Conservation (phyloP, 495 filamentous ascomycete genomes). For the Parachaetomium inaequale region DNA sequence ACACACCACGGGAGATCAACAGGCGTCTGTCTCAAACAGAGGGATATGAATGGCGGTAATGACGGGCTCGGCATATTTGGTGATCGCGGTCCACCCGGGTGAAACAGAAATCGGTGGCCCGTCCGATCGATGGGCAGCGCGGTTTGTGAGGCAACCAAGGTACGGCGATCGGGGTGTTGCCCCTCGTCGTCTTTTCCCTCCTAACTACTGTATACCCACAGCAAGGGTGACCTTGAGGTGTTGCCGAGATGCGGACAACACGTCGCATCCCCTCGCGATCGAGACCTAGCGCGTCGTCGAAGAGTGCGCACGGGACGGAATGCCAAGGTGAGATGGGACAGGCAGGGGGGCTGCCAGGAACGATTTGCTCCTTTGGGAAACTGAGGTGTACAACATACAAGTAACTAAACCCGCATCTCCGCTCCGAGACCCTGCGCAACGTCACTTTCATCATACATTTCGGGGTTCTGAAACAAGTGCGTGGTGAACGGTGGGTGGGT, state of each 20-base stretch:
- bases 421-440: background rate
- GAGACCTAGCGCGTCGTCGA: background rate
- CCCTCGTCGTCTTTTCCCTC: too few relatives aligned
- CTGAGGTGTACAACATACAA: background rate
- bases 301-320: background rate
- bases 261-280: background rate
- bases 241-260: too few relatives aligned
- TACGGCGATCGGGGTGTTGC: background rate
- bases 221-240: too few relatives aligned
- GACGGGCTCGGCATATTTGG: background rate
- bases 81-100: conserved; percentile 1
- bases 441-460: background rate
- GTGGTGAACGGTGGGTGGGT: background rate
- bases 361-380: conserved; percentile 5
- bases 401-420: too few relatives aligned
- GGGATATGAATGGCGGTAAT: background rate
- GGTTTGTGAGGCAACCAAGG: background rate
- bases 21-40: background rate
- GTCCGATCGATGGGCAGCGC: background rate
- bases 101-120: conserved; percentile 7
- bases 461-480: background rate
- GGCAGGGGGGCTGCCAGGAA: background rate
- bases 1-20: conserved; percentile 6
- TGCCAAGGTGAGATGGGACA: background rate
- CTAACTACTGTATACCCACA: too few relatives aligned